Conservation (phyloP, 345 rosid genomes). For the Pistacia integerrima region DNA sequence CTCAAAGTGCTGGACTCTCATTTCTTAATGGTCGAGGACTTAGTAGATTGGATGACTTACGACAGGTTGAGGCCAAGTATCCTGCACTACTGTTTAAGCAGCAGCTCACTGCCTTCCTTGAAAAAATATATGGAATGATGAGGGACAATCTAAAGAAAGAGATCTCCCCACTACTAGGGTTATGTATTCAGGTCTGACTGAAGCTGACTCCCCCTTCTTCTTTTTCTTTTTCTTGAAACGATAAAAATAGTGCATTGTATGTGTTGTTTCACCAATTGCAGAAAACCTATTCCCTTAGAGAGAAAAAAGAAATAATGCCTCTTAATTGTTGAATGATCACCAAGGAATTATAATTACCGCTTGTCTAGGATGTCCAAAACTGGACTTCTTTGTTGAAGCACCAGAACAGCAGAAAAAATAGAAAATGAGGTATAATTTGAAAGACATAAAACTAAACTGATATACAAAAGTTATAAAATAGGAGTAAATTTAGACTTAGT, state of each 20-base stretch:
- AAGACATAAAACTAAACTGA: too few relatives aligned
- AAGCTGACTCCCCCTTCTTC: not conserved
- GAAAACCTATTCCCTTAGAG: not conserved
- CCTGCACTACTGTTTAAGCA: conserved; percentile 97
- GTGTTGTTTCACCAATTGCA: not conserved
- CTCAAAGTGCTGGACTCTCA: conserved; percentile 89
- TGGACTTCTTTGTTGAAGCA: too few relatives aligned
- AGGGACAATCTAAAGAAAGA: conserved; percentile 96
- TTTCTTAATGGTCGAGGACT: conserved; percentile 72
- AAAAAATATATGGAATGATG: conserved; percentile 99
- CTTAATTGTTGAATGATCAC: too few relatives aligned
- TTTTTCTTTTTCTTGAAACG: too few relatives aligned
- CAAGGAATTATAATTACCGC: too few relatives aligned
- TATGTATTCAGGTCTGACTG: conserved; percentile 86
- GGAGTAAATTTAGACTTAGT: too few relatives aligned
- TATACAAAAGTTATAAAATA: too few relatives aligned
- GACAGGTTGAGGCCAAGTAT: conserved; percentile 97
- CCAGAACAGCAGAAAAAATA: too few relatives aligned
- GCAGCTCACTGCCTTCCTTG: conserved; percentile 98
- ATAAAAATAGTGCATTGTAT: conserved; percentile 5
- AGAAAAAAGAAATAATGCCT: too few relatives aligned
- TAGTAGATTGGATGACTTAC: conserved; percentile 77
- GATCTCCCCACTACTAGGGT: conserved; percentile 92
- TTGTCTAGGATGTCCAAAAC: too few relatives aligned
- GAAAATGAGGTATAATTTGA: too few relatives aligned